Evolutionary conservation across 2,329 filamentous ascomycete genomes (phyloP), one percentile per base, ranked within the genome.

Genomic region (Penicillium decumbens): DNA sequence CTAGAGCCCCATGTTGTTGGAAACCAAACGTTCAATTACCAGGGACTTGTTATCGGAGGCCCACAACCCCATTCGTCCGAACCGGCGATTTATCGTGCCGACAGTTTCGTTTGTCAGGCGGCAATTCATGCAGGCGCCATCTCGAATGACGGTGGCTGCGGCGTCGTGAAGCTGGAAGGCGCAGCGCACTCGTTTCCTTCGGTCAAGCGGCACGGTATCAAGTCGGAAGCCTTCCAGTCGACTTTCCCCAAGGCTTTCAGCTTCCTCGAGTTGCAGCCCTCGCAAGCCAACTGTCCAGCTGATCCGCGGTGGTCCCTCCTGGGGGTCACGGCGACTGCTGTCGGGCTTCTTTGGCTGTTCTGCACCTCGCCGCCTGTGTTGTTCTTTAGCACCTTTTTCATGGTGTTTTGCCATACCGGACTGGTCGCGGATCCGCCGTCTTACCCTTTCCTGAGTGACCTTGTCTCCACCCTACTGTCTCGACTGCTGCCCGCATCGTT

Each of bases 401-500:
- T 86, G 60, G 76, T 95, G 32, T 97, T 95, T 72, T 88, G 88
- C 74, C 90, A 95, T 56, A 88, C 95, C 13, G 91, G 89, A 6
- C 80, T 97, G 60, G 92, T 89, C 8, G 90, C 89, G 1, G 92
- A 98, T 65, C 87, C 90, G 2, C 92, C 93, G 0, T 79, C 79
- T 23, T 78, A 86, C 51, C 75, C 77, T 1, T 78, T 84, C 33
- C 81, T 90, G 47, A 77, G 87, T 15, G 81, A 79, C 7, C 78
- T 96, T 3, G 77, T 96, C 54, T 92, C 89, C 41, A 81, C 85
- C 43, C 79, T 93, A 3, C 68, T 95, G 24, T 89, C 88, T 52
- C 87, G 88, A 50, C 88, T 95, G 58, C 75, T 98, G 9, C 93
- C 93, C 0, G 90, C 90, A 39, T 83, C 87, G 58, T 95, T 98